Evolutionary conservation across 345 rosid genomes (phyloP), one percentile per base, ranked within the genome.

Genomic region (Dimocarpus longan): DNA sequence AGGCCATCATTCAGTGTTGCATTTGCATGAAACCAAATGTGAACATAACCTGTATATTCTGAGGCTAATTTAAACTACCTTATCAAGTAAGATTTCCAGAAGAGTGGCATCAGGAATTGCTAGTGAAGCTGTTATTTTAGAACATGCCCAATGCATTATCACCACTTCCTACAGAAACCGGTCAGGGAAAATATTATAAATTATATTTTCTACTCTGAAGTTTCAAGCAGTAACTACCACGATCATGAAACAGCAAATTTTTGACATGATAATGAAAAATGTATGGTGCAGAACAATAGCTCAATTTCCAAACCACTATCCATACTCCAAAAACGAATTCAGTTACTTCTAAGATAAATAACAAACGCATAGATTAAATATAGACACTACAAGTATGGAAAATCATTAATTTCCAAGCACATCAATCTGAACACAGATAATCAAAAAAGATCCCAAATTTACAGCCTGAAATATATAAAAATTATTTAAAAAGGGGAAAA

Each of bases 111-210:
- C 99, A 59, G 97, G 92, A 85, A 91, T 90, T 71, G 99, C 89
- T 81, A 91, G 86, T 28, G 97, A 96, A 85, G 98, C 92, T 65
- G 97, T 89, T 83, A 96, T 93, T 88, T 94, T 96, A 24, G 93
- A 86, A 86, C 99, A 94, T 15, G 99, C 93, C 99, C 99, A 96
- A 75, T 96, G 99, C 98, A 94, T 96, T 87, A 96, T 90, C 80
- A 94, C 99, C 84, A 91, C 94, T 86, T 94, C 99, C 99, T 94
- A 73, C 22, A 73, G 46, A 63, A 83, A 57, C 26, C 78, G 77
- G 40, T 68, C 28, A 68, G 37, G 78, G 46, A 43, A 60, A n/a
- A 46, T 73, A 21, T 11, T 52, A 60, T 15, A 37, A 24, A 13
- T 37, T 13, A 63, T n/a, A 70, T 76, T 13, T 21, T 19, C 22